Evolutionary conservation across 768 basidiomycete species (phyloP), one percentile per base, ranked within the genome.

Genomic region (Russula compacta): DNA sequence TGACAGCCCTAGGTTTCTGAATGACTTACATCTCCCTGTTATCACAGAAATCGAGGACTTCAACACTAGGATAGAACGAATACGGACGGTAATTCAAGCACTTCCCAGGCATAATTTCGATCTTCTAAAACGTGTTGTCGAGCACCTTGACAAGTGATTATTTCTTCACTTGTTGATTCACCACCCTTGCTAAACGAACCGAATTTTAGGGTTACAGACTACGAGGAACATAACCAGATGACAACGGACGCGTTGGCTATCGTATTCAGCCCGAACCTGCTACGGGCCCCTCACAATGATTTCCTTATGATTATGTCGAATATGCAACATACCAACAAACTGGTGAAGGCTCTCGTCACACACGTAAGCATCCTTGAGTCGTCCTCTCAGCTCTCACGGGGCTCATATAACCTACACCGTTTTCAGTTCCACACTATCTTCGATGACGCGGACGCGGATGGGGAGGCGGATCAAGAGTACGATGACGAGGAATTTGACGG

Each of bases 181-280:
- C 35, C 24, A 55, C 24, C 24, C 3, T 29, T 61, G 19, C 60
- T 55, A 3, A 19, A 35, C 42, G 46, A 19, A 33, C 12, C 32
- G 12, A 35, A 33, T 42, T 38, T 5, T 68, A 89, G 89, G 69
- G 87, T 92, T n/a, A 89, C 89, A 4, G 89, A 92, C 69, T 89
- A 80, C 72, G 90, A 93, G 69, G 90, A 92, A 60, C 80, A 84
- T 52, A 94, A 92, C 67, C 91, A 93, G 61, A 94, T 94, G 92
- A 89, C 87, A 2, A 84, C 89, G 1, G 86, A 92, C 65, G 84
- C 87, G 7, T 77, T 94, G 3, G 86, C 92, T 0, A 91, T 92
- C 55, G 89, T 92, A 17, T 92, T 92, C 72, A 88, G 88, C 63
- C 89, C 88, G 6, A 91, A 89, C 69, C 72, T 92, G 50, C 70